Evolutionary conservation across 768 basidiomycete species (phyloP).

Genomic region (Boletus reticulatus): DNA sequence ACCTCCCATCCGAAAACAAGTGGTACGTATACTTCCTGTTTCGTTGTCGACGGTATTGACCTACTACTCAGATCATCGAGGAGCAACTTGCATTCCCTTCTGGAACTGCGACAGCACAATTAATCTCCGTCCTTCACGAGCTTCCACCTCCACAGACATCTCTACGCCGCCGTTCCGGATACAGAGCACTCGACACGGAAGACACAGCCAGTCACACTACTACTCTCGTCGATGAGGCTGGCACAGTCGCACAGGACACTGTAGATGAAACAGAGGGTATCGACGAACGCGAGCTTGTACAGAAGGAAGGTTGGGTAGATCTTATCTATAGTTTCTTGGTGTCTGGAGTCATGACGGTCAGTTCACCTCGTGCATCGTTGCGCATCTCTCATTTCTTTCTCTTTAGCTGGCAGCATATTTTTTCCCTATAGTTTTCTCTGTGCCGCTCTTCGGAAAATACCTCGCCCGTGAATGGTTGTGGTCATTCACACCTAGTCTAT

Average conservation of each 20-base stretch:
- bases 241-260: slow-evolving; percentile 21
- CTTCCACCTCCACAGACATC: slow-evolving; percentile 64
- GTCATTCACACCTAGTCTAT: slow-evolving; percentile 89
- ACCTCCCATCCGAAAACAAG: slow-evolving; percentile 91
- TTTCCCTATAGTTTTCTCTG: slow-evolving; percentile 83
- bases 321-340: slow-evolving; percentile 76
- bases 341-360: slow-evolving; percentile 75
- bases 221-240: background rate
- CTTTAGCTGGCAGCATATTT: slow-evolving; percentile 79
- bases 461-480: slow-evolving; percentile 89
- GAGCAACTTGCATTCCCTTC: slow-evolving; percentile 94
- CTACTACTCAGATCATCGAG: slow-evolving; percentile 69
- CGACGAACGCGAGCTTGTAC: slow-evolving; percentile 47
- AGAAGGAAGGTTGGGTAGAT: slow-evolving; percentile 72
- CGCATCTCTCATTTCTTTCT: background rate
- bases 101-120: slow-evolving; percentile 93
- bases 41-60: slow-evolving; percentile 4
- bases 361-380: slow-evolving; percentile 17
- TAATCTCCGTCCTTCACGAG: slow-evolving; percentile 87
- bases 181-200: slow-evolving; percentile 40
- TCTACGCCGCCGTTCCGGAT: slow-evolving; percentile 56
- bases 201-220: slow-evolving; percentile 25
- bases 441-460: slow-evolving; percentile 82
- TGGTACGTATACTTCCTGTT: slow-evolving; percentile 48
- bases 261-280: slow-evolving; percentile 23